These are phyloP conservation scores for Cenococcum geophilum DNA, from an alignment of 495 filamentous ascomycete genomes.

Conservation along the genomic window DNA sequence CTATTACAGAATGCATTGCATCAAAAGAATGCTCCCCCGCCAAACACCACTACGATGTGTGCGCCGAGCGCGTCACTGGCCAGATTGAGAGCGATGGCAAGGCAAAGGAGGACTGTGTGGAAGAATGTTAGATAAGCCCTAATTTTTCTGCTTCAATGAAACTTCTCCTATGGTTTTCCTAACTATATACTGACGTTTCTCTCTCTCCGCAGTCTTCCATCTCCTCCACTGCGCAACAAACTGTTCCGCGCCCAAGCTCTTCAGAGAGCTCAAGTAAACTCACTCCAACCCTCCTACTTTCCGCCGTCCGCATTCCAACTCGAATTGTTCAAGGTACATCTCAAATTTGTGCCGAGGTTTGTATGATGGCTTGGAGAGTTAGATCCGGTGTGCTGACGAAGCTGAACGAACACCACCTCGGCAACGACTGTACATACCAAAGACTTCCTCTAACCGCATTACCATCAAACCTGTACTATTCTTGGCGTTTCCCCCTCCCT, in stretches of 20 bases:
- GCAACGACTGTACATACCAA: conserved; percentile 6
- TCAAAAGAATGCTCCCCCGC: conserved; percentile 74
- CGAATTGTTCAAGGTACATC: neutral
- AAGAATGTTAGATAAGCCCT: conserved; percentile 73
- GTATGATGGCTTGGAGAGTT: neutral
- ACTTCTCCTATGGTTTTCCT: too few relatives aligned
- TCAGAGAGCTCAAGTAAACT: conserved; percentile 73
- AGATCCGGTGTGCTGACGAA: neutral
- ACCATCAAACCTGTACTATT: neutral
- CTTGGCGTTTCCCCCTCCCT: neutral
- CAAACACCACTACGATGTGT: conserved; percentile 98
- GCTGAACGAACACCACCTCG: neutral
- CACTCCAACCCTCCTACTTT: neutral
- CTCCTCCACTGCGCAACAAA: conserved; percentile 84
- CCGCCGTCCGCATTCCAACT: neutral
- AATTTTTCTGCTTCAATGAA: too few relatives aligned
- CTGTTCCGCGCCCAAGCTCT: conserved; percentile 96
- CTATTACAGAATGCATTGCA: conserved; percentile 69
- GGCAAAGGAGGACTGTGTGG: conserved; percentile 88
- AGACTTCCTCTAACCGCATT: neutral
- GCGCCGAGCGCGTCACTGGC: conserved; percentile 82
- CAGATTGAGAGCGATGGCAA: conserved; percentile 61
- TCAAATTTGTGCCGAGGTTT: neutral
- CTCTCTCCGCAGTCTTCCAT: conserved; percentile 76
- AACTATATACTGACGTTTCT: conserved; percentile 6